Conservation (phyloP, 2,329 filamentous ascomycete genomes). For the Byssoonygena ceratinophila region DNA sequence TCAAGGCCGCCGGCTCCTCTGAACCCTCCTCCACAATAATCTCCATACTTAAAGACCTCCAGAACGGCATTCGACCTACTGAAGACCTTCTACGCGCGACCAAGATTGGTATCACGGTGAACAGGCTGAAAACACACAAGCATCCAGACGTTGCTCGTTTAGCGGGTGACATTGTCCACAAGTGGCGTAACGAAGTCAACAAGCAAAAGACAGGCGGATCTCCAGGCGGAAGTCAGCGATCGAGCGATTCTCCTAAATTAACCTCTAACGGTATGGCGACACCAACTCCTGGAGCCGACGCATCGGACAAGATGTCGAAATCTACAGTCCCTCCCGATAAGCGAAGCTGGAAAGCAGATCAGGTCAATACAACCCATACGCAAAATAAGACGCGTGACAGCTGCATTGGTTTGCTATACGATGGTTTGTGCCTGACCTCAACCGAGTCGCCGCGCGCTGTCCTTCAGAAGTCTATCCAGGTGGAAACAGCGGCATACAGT, state of each 20-base stretch:
- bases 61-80: slow-evolving; percentile 68
- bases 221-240: slow-evolving; percentile 30
- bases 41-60: slow-evolving; percentile 63
- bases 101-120: slow-evolving; percentile 81
- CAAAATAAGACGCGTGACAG: slow-evolving; percentile 64
- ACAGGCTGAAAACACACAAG: slow-evolving; percentile 73
- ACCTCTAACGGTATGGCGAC: slow-evolving; percentile 46
- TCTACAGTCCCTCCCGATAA: slow-evolving; percentile 56
- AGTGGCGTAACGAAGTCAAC: slow-evolving; percentile 43
- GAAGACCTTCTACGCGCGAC: slow-evolving; percentile 86
- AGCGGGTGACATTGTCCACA: slow-evolving; percentile 72
- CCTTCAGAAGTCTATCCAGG: slow-evolving; percentile 53
- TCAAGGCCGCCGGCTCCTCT: slow-evolving; percentile 64
- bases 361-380: slow-evolving; percentile 66
- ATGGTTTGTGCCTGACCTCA: slow-evolving; percentile 70
- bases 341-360: slow-evolving; percentile 71
- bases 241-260: slow-evolving; percentile 35
- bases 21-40: slow-evolving; percentile 64
- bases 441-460: slow-evolving; percentile 51
- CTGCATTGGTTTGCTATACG: slow-evolving; percentile 86
- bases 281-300: slow-evolving; percentile 36
- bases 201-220: slow-evolving; percentile 38
- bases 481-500: slow-evolving; percentile 67
- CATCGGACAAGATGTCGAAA: slow-evolving; percentile 43
- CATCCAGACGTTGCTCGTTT: slow-evolving; percentile 59